Conservation (phyloP, 495 filamentous ascomycete species). For the Choiromyces venosus region DNA sequence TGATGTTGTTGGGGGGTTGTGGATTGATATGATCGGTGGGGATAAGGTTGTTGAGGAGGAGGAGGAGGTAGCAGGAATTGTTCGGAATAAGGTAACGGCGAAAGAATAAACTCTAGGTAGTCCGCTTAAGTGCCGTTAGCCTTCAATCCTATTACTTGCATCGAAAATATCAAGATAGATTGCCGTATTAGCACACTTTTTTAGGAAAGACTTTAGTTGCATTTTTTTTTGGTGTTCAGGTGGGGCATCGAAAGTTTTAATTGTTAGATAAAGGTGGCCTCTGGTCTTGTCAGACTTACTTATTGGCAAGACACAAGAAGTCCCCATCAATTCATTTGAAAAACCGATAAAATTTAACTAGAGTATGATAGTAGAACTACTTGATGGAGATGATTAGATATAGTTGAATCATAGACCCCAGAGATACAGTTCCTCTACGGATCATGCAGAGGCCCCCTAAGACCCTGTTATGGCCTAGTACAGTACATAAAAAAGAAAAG, state of each 20-base stretch:
- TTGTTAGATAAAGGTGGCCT: neutral
- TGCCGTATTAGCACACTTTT: neutral
- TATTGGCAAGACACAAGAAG: neutral
- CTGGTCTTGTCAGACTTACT: neutral
- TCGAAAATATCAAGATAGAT: neutral
- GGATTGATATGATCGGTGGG: conserved; percentile 58
- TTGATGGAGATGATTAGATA: neutral
- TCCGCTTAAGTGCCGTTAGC: neutral
- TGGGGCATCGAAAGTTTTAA: neutral
- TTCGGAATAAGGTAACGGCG: conserved; percentile 58
- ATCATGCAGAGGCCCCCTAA: neutral
- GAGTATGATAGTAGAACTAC: neutral
- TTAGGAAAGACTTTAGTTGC: too few relatives aligned
- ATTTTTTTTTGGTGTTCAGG: too few relatives aligned
- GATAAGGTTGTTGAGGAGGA: conserved; percentile 54
- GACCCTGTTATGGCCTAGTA: neutral
- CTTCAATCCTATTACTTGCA: neutral
- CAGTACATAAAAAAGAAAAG: neutral
- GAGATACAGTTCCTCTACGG: neutral
- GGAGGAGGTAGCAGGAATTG: conserved; percentile 60
- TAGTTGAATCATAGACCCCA: neutral
- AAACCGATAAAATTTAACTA: neutral
- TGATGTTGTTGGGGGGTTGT: conserved; percentile 53
- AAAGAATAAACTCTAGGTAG: conserved; percentile 50
- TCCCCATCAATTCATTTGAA: neutral